Evolutionary conservation across 1,284 basidiomycete genomes (phyloP).

Genomic region (Cryptococcus amylolentus): DNA sequence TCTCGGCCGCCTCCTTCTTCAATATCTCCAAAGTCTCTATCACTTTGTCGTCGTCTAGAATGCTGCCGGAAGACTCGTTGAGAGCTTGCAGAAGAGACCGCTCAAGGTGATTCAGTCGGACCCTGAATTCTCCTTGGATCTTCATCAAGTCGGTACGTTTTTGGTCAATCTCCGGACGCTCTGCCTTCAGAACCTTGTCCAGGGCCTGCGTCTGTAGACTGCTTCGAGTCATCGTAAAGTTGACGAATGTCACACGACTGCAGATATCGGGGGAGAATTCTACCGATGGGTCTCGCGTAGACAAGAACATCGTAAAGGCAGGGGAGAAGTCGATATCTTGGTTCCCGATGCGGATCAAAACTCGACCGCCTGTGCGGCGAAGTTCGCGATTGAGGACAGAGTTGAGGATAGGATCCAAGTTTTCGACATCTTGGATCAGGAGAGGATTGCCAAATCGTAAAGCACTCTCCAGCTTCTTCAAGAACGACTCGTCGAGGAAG

Average conservation of each 20-base stretch:
- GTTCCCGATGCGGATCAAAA: slow-evolving; percentile 94
- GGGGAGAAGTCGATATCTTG: slow-evolving; percentile 99
- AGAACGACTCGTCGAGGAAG: slow-evolving; percentile 97
- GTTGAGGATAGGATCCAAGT: slow-evolving; percentile 96
- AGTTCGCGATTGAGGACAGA: slow-evolving; percentile 97
- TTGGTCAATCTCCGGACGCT: slow-evolving; percentile 93
- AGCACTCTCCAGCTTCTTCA: slow-evolving; percentile 98
- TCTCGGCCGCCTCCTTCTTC: slow-evolving; percentile 95
- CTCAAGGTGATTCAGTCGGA: slow-evolving; percentile 88
- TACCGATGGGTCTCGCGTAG: slow-evolving; percentile 93
- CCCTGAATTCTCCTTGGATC: slow-evolving; percentile 94
- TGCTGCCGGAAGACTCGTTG: slow-evolving; percentile 95
- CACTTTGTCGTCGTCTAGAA: slow-evolving; percentile 98
- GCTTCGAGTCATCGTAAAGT: slow-evolving; percentile 99
- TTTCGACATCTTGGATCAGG: slow-evolving; percentile 96
- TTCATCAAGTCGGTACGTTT: slow-evolving; percentile 99
- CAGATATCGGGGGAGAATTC: slow-evolving; percentile 98
- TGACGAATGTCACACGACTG: slow-evolving; percentile 98
- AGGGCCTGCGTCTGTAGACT: slow-evolving; percentile 97
- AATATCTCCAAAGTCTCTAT: slow-evolving; percentile 95
- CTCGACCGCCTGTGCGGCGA: slow-evolving; percentile 89
- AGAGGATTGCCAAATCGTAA: slow-evolving; percentile 97
- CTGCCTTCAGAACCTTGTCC: slow-evolving; percentile 94
- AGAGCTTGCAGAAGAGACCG: slow-evolving; percentile 90
- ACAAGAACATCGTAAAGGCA: slow-evolving; percentile 98